A percentile compares a stretch with the other conserved stretches of the same genome.
phyloP scores from a whole-genome alignment of 169 alveolate genomes.

The Eimeria acervulina region DNA sequence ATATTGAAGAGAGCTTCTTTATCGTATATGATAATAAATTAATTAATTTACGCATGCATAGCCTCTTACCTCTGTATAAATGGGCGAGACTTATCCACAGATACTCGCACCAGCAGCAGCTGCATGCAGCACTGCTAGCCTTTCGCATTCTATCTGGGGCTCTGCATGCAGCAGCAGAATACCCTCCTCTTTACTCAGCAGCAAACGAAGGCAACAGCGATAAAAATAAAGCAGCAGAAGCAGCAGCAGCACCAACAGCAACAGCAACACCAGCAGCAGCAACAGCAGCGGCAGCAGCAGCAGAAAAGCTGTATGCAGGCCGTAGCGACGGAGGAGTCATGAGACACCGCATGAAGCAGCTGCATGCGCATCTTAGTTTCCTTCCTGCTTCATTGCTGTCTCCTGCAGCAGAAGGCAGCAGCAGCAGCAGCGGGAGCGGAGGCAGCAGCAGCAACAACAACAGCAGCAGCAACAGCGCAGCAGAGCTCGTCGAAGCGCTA shows the following conservation, averaged over 20 bases:
- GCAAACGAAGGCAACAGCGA: neutral
- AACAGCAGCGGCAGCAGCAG: neutral
- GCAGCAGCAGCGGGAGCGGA: neutral
- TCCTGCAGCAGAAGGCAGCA: slow-evolving; percentile 39
- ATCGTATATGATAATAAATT: neutral
- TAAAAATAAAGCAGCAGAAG: neutral
- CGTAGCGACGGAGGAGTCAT: slow-evolving; percentile 59
- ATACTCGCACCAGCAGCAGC: slow-evolving; percentile 53
- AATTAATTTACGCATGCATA: neutral
- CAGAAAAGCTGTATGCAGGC: slow-evolving; percentile 15
- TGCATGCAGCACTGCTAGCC: slow-evolving; percentile 67
- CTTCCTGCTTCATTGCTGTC: slow-evolving; percentile 60
- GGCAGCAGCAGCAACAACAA: slow-evolving; percentile 35
- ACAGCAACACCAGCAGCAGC: neutral
- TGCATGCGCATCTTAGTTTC: slow-evolving; percentile 37
- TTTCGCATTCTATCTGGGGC: slow-evolving; percentile 40
- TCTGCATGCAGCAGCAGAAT: slow-evolving; percentile 16
- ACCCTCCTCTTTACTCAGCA: neutral
- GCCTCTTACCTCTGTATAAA: slow-evolving; percentile 34
- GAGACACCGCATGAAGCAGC: slow-evolving; percentile 61
- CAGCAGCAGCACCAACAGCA: neutral
- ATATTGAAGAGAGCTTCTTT: neutral
- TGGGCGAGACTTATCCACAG: slow-evolving; percentile 51
- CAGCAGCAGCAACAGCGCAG: slow-evolving; percentile 14
- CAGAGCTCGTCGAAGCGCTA: slow-evolving; percentile 41